phyloP scores from a whole-genome alignment of 768 basidiomycete species.

The Serendipita sp. region DNA sequence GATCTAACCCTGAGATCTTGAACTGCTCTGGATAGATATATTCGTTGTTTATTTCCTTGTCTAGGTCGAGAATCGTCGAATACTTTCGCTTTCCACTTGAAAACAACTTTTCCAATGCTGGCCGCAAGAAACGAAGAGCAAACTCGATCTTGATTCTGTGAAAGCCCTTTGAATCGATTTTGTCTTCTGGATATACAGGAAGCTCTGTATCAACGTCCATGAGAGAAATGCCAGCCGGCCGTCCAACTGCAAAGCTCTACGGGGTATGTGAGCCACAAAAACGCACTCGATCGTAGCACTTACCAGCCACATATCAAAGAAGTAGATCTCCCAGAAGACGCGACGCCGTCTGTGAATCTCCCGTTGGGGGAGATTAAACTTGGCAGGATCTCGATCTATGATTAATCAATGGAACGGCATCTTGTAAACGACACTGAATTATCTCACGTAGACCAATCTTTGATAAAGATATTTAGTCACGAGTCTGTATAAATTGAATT shows the following conservation, averaged over 20 bases:
- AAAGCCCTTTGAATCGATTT: not conserved
- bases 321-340: not conserved
- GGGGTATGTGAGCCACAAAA: not conserved
- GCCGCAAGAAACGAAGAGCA: not conserved
- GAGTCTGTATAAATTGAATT: no score
- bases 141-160: not conserved
- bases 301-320: not conserved
- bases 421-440: not conserved
- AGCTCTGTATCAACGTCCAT: not conserved
- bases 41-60: not conserved
- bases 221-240: not conserved
- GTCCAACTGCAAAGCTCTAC: not conserved
- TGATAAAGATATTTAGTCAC: no score
- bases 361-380: not conserved
- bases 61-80: not conserved
- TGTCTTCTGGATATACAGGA: not conserved
- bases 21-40: not conserved
- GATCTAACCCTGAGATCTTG: not conserved
- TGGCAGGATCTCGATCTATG: not conserved
- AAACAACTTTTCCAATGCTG: not conserved
- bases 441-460: not conserved
- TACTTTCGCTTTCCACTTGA: not conserved
- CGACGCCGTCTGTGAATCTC: not conserved
- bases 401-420: not conserved
- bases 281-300: not conserved